Evolutionary conservation across 306 rosid genomes (phyloP), one percentile per base, ranked within the genome.

Genomic region (apple (Malus domestica)): DNA sequence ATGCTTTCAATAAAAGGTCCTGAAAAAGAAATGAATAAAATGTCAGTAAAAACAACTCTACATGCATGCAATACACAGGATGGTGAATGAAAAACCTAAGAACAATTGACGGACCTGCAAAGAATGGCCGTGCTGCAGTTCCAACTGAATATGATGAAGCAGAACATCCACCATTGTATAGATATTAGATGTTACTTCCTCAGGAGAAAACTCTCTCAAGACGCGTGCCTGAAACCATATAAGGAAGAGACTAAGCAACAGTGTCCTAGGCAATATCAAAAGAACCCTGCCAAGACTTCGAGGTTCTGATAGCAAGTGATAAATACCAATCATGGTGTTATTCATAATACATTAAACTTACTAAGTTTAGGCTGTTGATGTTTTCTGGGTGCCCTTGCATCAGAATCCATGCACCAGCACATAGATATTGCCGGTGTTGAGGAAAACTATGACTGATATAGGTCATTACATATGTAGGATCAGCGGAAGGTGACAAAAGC

Each of bases 321-420:
- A 40, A 40, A 19, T 29, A 67, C 44, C 4, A 83, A 49, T 52
- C 46, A 46, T 22, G 72, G 3, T 45, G 51, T 29, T 61, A 35
- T 66, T 68, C 82, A 79, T 70, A 77, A 82, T 52, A 65, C 68
- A 67, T 14, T 54, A 51, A 79, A 67, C 76, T 44, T 54, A 95
- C 99, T 97, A 95, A 87, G 86, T 89, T 90, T 70, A 80, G 86
- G 42, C 92, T 83, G 87, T 90, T 92, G 68, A 95, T 92, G 72
- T 81, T 92, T 83, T 95, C 97, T 44, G 90, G 89, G 82, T 86
- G 97, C 59, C 99, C 97, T 76, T 92, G 93, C 99, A 92, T 92
- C 72, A 95, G 86, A 79, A 87, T 89, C 97, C 97, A 95, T 25
- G 97, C 97, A 81, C 97, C 99, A 78, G 99, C 97, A 88, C 99